These are phyloP conservation scores for Suillus bovinus DNA, from an alignment of 768 basidiomycete species.

Conservation along the genomic window DNA sequence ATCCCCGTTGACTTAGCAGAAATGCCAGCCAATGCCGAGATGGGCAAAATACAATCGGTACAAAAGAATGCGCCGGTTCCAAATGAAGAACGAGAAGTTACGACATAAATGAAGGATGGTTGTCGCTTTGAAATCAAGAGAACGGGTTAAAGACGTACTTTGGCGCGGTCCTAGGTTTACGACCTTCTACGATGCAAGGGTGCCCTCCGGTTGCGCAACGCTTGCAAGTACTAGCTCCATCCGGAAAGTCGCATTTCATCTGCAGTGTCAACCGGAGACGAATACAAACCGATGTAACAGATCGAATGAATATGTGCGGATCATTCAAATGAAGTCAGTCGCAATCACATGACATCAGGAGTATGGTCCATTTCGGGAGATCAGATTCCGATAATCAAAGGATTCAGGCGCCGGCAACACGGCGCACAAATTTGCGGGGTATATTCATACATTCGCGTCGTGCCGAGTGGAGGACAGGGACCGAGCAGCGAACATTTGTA, in stretches of 20 bases:
- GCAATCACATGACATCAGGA: constrained; percentile 9
- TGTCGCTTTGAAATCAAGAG: constrained; percentile 1
- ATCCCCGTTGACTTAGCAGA: constrained; percentile 16
- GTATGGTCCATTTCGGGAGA: constrained; percentile 12
- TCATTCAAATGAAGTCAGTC: constrained; percentile 4
- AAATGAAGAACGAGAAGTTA: constrained; percentile 21
- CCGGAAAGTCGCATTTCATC: constrained; percentile 89
- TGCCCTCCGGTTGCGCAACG: constrained; percentile 74
- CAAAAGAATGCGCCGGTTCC: constrained; percentile 20
- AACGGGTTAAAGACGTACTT: constrained; percentile 58
- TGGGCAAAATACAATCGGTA: constrained; percentile 20
- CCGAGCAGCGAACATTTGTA: not conserved
- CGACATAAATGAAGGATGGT: constrained; percentile 18
- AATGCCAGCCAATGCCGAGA: constrained; percentile 12
- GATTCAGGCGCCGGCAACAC: constrained; percentile 7
- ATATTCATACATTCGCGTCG: not conserved
- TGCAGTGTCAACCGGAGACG: constrained; percentile 29
- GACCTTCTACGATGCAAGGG: constrained; percentile 80
- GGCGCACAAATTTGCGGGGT: constrained; percentile 11
- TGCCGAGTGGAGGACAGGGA: not conserved
- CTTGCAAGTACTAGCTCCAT: constrained; percentile 71
- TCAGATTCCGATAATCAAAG: constrained; percentile 16
- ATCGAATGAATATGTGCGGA: constrained; percentile 7
- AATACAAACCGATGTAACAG: constrained; percentile 15
- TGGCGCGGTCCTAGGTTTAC: constrained; percentile 74